phyloP scores from a whole-genome alignment of 2,329 filamentous ascomycete species.

The Fusarium caatingaense region DNA sequence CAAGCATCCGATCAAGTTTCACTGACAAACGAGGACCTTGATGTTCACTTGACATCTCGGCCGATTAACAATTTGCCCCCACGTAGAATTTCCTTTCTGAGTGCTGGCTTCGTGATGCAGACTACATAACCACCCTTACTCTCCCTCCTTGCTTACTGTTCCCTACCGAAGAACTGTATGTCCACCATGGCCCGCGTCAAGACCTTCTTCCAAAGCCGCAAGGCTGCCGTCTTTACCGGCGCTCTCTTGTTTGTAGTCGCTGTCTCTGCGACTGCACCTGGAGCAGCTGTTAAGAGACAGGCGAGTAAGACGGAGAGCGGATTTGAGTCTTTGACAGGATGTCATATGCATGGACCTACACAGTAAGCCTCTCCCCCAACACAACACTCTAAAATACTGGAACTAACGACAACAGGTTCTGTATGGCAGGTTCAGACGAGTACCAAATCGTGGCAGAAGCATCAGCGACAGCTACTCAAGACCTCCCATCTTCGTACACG shows the following conservation, averaged over 20 bases:
- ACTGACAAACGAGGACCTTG: constrained; percentile 40
- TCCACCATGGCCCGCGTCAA: constrained; percentile 32
- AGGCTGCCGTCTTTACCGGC: constrained; percentile 9
- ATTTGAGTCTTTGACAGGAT: constrained; percentile 40
- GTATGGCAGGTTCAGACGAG: constrained; percentile 36
- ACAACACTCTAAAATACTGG: too few species aligned
- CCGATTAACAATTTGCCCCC: neutral
- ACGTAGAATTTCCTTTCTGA: neutral
- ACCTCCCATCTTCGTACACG: constrained; percentile 41
- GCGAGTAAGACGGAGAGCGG: constrained; percentile 19
- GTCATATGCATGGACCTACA: constrained; percentile 36
- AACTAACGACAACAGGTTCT: too few species aligned
- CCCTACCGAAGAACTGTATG: neutral
- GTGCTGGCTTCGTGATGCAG: too few species aligned
- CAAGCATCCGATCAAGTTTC: constrained; percentile 5
- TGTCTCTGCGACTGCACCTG: constrained; percentile 38
- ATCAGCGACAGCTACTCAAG: constrained; percentile 30
- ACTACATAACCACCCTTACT: constrained; percentile 14
- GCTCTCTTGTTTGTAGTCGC: constrained; percentile 31
- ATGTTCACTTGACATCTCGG: constrained; percentile 13
- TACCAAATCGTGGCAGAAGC: constrained; percentile 35
- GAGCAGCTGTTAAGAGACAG: constrained; percentile 31
- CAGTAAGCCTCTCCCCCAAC: constrained; percentile 26
- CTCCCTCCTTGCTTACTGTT: neutral
- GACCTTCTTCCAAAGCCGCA: constrained; percentile 22